Percentiles rank a stretch among this genome's conserved stretches.
Conservation (phyloP, 768 basidiomycete genomes). For the Lactarius evosmus region DNA sequence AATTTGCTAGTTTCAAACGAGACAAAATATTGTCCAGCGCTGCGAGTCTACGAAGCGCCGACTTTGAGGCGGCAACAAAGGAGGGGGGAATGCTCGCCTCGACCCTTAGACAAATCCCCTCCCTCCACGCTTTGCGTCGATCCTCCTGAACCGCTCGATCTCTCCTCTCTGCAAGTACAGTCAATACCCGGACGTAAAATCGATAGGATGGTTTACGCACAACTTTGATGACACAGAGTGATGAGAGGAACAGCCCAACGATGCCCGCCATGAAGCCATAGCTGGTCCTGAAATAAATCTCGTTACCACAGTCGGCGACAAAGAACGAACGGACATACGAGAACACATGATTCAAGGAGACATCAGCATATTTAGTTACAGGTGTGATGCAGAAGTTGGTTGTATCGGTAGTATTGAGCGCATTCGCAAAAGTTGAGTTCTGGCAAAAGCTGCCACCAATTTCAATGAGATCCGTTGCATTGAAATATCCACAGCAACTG, state of each 20-base stretch:
- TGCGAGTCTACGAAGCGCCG: not conserved
- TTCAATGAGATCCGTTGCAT: constrained; percentile 47
- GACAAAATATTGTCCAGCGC: not conserved
- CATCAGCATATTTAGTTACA: constrained; percentile 64
- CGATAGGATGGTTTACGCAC: constrained; percentile 40
- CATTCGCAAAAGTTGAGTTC: constrained; percentile 36
- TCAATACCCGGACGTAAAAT: not conserved
- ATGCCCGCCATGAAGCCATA: constrained; percentile 86
- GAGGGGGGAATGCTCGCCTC: not conserved
- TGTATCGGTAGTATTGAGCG: constrained; percentile 34
- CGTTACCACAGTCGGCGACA: not conserved
- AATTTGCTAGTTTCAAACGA: not conserved
- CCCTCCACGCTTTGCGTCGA: constrained; percentile 86
- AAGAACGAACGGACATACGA: constrained; percentile 53
- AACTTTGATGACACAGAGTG: constrained; percentile 86
- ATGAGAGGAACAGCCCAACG: constrained; percentile 69
- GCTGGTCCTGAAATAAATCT: constrained; percentile 38
- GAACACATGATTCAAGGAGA: constrained; percentile 75
- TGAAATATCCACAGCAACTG: constrained; percentile 82
- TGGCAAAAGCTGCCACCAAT: constrained; percentile 63
- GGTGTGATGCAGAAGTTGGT: constrained; percentile 70
- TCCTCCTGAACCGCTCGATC: constrained; percentile 80
- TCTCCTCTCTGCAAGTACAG: constrained; percentile 58
- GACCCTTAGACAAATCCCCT: constrained; percentile 71
- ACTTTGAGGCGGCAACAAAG: not conserved